phyloP scores from a whole-genome alignment of 306 rosid species.

The Lablab purpureus region DNA sequence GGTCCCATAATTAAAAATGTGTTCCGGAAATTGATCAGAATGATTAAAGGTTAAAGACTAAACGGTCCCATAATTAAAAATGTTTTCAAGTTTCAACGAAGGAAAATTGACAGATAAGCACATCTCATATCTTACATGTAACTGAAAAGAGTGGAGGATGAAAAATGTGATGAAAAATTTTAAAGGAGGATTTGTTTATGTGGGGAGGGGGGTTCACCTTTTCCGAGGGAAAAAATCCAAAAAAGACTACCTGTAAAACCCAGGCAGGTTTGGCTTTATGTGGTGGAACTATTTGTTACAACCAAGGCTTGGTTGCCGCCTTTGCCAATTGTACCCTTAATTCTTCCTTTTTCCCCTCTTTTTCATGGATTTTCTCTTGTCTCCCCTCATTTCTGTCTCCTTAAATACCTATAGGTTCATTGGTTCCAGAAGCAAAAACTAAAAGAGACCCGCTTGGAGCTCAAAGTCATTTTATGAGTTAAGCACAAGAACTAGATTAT shows the following conservation, averaged over 20 bases:
- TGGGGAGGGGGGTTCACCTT: slow-evolving; percentile 5
- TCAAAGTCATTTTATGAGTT: slow-evolving; percentile 1
- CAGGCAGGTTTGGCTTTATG: slow-evolving; percentile 68
- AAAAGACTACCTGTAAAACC: slow-evolving; percentile 60
- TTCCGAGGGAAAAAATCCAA: slow-evolving; percentile 55
- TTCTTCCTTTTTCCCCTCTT: slow-evolving; percentile 14
- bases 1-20: neutral
- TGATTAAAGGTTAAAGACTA: neutral
- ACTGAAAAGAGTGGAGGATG: neutral
- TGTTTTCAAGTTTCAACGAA: slow-evolving; percentile 15
- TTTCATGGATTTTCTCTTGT: slow-evolving; percentile 56
- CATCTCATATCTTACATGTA: slow-evolving; percentile 5
- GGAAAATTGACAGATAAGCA: slow-evolving; percentile 23
- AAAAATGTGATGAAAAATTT: slow-evolving; percentile 17
- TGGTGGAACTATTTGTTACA: slow-evolving; percentile 49
- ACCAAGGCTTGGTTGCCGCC: slow-evolving; percentile 56
- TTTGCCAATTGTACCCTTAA: slow-evolving; percentile 36
- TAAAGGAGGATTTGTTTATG: neutral
- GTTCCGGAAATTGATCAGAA: slow-evolving; percentile 5
- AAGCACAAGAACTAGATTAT: neutral
- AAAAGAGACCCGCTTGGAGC: slow-evolving; percentile 12
- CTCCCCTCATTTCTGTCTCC: slow-evolving; percentile 43
- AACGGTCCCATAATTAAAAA: neutral
- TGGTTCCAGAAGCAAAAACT: slow-evolving; percentile 14
- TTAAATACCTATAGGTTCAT: slow-evolving; percentile 27